Evolutionary conservation across 1,139 yeast species (phyloP), one percentile per base, ranked within the genome.

Genomic region (Taphrina wiesneri): DNA sequence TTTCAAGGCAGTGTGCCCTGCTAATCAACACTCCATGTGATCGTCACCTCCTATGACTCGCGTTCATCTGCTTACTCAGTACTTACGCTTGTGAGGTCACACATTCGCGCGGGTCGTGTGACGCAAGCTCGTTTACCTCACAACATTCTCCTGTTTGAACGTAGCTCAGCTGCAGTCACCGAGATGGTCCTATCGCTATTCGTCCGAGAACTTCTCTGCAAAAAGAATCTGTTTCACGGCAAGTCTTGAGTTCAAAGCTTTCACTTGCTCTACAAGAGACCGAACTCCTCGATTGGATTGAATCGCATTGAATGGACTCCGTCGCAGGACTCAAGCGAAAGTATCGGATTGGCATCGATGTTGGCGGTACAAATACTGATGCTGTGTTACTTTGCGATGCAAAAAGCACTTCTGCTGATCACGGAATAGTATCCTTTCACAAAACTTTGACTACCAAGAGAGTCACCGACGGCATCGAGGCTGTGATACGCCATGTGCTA

Each of bases 301-400:
- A 32, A 32, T 11, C 36, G 15, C 15, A 39, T 2, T n/a, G 19
- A 7, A 39, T 39, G 43, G 43, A 39, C 1, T 39, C 43, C 17
- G 1, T n/a, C 19, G 19, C 13, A 19, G 19, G 3, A 39, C 19
- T 19, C 2, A 39, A 39, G n/a, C n/a, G 21, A 21, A 21, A 11
- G 17, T 53, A 65, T 19, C 69, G 77, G 7, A 77, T 80, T 56
- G 83, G 83, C 23, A 79, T 80, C 25, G 83, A 80, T 71, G 83
- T 81, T 46, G 83, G 83, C 23, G 83, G 84, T 17, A 81, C 84
- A 34, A 81, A 81, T 72, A 80, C 83, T 1, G 84, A 81, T 68
- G 75, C 81, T 23, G 83, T 81, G 21, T 71, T 81, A 21, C 63
- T 81, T 15, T 26, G 28, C 21, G 79, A 81, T 63, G 80, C 82